phyloP scores from a whole-genome alignment of 2,329 filamentous ascomycete species.

The Camptophora hylomeconis region DNA sequence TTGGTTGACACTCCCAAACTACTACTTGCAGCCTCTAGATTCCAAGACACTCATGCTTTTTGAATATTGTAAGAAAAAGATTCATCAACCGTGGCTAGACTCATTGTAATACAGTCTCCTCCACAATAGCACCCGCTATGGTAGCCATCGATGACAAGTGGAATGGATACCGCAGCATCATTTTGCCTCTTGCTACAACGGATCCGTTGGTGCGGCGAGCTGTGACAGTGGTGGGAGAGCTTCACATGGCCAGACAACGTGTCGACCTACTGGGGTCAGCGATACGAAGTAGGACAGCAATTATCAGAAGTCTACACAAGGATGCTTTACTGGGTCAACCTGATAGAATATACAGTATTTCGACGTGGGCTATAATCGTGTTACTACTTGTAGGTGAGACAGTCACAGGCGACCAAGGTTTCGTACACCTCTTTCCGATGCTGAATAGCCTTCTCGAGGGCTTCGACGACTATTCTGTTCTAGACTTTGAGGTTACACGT shows the following conservation, averaged over 20 bases:
- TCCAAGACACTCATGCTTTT: constrained; percentile 1
- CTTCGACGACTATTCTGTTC: neutral
- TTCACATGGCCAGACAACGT: constrained; percentile 14
- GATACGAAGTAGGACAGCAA: constrained; percentile 6
- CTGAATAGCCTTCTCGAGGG: constrained; percentile 1
- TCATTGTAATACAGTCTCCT: constrained; percentile 10
- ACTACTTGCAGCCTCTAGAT: neutral
- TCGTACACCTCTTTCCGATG: constrained; percentile 1
- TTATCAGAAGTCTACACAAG: neutral
- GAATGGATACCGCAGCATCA: constrained; percentile 21
- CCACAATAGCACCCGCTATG: constrained; percentile 20
- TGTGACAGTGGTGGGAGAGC: constrained; percentile 16
- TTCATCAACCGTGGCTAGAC: too few species aligned
- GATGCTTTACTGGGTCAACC: constrained; percentile 1
- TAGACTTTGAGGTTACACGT: too few species aligned
- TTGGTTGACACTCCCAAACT: neutral
- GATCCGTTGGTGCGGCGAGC: constrained; percentile 17
- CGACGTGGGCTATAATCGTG: constrained; percentile 1
- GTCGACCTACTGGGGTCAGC: constrained; percentile 9
- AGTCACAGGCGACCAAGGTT: constrained; percentile 13
- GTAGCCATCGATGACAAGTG: constrained; percentile 19
- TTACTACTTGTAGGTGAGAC: constrained; percentile 19
- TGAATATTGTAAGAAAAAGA: constrained; percentile 5
- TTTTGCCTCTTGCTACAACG: constrained; percentile 19
- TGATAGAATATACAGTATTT: neutral